phyloP scores from a whole-genome alignment of 352 stramenopile species.

The Phytophthora brassicae region DNA sequence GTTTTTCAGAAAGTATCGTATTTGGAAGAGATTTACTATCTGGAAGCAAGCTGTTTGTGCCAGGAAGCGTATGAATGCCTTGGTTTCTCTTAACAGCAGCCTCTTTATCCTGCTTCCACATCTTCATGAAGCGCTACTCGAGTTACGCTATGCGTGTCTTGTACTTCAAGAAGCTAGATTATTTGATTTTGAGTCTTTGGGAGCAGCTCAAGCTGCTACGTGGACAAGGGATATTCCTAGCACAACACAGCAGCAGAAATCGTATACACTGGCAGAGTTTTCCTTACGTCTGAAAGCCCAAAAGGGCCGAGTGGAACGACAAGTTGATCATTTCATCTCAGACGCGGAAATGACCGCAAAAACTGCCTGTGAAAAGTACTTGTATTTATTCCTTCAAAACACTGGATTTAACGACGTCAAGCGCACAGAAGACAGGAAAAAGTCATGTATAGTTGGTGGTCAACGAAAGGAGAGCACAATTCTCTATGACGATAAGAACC shows the following conservation, averaged over 20 bases:
- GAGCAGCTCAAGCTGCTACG: not conserved
- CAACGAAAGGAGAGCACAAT: slow-evolving; percentile 21
- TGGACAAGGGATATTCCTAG: not conserved
- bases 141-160: slow-evolving; percentile 66
- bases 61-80: slow-evolving; percentile 38
- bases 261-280: slow-evolving; percentile 84
- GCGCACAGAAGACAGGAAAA: slow-evolving; percentile 1
- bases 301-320: slow-evolving; percentile 60
- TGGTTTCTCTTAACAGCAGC: slow-evolving; percentile 61
- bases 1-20: slow-evolving; percentile 89
- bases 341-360: slow-evolving; percentile 61
- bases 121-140: slow-evolving; percentile 79
- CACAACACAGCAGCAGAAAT: slow-evolving; percentile 35
- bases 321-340: slow-evolving; percentile 63
- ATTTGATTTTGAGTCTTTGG: slow-evolving; percentile 35
- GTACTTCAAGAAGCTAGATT: slow-evolving; percentile 38
- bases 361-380: slow-evolving; percentile 58
- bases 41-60: slow-evolving; percentile 84
- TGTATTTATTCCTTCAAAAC: slow-evolving; percentile 56
- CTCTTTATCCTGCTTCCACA: slow-evolving; percentile 89
- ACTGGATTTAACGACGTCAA: slow-evolving; percentile 56
- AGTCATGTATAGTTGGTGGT: slow-evolving; percentile 12
- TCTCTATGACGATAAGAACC: slow-evolving; percentile 7
- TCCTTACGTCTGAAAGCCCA: slow-evolving; percentile 68
- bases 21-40: slow-evolving; percentile 90